Evolutionary conservation across 345 rosid species (phyloP).

Genomic region (Eucalyptus cloeziana): DNA sequence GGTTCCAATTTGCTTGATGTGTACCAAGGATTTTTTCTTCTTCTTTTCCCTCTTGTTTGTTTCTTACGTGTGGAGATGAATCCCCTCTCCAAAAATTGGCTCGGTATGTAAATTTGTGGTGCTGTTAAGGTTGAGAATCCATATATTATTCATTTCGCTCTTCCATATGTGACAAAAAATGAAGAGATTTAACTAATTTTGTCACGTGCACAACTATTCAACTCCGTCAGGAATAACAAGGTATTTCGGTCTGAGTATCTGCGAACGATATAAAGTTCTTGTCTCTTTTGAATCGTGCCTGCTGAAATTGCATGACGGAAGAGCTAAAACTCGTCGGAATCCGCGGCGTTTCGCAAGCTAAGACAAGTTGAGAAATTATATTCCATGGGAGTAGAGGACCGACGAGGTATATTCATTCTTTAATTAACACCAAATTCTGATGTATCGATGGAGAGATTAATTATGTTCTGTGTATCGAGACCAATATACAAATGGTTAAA

Average conservation of each 20-base stretch:
- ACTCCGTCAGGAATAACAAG: not conserved
- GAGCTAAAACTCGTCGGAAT: not conserved
- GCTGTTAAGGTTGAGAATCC: not conserved
- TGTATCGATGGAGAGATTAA: not conserved
- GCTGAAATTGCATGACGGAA: not conserved
- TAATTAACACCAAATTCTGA: not conserved
- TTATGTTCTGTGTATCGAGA: not conserved
- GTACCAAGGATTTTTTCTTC: not conserved
- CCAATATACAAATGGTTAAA: not conserved
- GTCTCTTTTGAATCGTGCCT: not conserved
- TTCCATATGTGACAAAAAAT: not conserved
- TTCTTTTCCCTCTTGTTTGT: not conserved
- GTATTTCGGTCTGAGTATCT: not conserved
- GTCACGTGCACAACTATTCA: not conserved
- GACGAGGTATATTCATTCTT: not conserved
- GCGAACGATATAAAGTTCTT: not conserved
- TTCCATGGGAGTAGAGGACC: not conserved
- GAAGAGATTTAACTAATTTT: not conserved
- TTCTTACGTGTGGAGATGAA: not conserved
- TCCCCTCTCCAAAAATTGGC: not conserved
- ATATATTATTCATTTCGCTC: not conserved
- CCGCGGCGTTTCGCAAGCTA: not conserved
- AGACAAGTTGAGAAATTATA: not conserved
- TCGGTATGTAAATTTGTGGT: not conserved
- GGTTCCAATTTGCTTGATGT: not conserved